Base-by-base conservation (phyloP, 1,284 basidiomycete genomes). In the Mrakiaceae sp. region DNA sequence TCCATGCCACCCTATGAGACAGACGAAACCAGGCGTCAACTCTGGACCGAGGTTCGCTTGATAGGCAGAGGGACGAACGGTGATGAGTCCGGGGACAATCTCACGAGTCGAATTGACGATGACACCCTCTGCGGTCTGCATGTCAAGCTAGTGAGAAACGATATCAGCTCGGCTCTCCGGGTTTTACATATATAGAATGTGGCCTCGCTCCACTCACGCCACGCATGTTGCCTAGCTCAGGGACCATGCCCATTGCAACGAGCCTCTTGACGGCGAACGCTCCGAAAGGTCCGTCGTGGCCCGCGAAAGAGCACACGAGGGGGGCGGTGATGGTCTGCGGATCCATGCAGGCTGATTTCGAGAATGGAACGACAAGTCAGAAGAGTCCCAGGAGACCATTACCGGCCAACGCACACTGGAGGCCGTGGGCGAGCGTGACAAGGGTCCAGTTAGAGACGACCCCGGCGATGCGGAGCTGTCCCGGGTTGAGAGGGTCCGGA, bases 361-460 rank as follows among this genome's bases (percentile, higher is more conserved):
- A 27, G 43, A 5, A 66, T 69, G 52, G 66, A 62, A 64, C 54
- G 1, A 56, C 47, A 39, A 51, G 57, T 46, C 47, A 54, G 54
- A 60, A 27, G 27, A 27, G 27, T 27, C 27, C 27, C 27, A 27
- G 27, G 27, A 27, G 27, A 27, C 27, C 27, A 27, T 27, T 27
- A 27, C 27, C 27, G 27, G 27, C 27, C 27, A 27, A 27, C 27
- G 27, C 27, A 27, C 49, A 63, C 62, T 64, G 60, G 10, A 65
- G 56, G 44, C 63, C 86, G 74, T 90, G 87, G 76, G 88, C 88
- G 66, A 90, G 81, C 12, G 86, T 82, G 64, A 90, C 87, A 62
- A 89, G 81, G 42, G 87, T 89, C 86, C 86, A 91, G 80, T 91
- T 90, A 63, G 86, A 87, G 5, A 90, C 88, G 43, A 90, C 87